These are phyloP conservation scores for Rosa persica DNA, from an alignment of 306 rosid species.

Conservation along the genomic window DNA sequence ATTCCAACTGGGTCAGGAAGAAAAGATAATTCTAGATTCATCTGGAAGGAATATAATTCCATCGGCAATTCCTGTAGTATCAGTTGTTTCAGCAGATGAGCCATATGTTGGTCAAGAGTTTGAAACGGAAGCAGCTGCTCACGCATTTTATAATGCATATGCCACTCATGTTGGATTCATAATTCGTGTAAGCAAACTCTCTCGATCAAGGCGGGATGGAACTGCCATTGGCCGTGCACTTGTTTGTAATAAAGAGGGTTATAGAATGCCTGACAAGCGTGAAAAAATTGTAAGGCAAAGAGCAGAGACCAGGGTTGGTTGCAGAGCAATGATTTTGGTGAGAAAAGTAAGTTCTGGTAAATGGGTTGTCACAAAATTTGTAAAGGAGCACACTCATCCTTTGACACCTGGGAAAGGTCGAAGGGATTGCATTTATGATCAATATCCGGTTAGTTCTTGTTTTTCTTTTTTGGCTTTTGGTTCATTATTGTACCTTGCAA, in stretches of 20 bases:
- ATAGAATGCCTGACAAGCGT: slow-evolving; percentile 92
- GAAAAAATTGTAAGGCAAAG: slow-evolving; percentile 94
- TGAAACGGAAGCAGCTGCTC: slow-evolving; percentile 86
- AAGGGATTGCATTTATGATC: slow-evolving; percentile 78
- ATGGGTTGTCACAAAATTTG: slow-evolving; percentile 84
- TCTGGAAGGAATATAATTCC: slow-evolving; percentile 47
- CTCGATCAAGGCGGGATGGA: slow-evolving; percentile 94
- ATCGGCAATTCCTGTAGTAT: slow-evolving; percentile 46
- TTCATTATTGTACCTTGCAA: slow-evolving; percentile 1
- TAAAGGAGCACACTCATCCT: slow-evolving; percentile 86
- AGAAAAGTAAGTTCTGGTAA: slow-evolving; percentile 81
- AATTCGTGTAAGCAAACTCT: slow-evolving; percentile 94
- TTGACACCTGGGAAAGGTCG: slow-evolving; percentile 78
- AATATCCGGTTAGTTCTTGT: slow-evolving; percentile 73
- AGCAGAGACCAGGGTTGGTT: slow-evolving; percentile 96
- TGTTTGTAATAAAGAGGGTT: slow-evolving; percentile 98
- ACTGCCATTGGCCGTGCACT: slow-evolving; percentile 92
- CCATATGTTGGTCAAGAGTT: slow-evolving; percentile 95
- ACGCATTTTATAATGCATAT: slow-evolving; percentile 88
- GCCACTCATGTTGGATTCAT: slow-evolving; percentile 78
- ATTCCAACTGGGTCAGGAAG: slow-evolving; percentile 50
- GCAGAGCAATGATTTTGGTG: slow-evolving; percentile 94
- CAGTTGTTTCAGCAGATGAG: slow-evolving; percentile 55
- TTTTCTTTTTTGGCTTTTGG: slow-evolving; percentile 1
- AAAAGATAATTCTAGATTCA: slow-evolving; percentile 47